Evolutionary conservation across 441 rosid genomes (phyloP).

Genomic region (Brassica balearica): DNA sequence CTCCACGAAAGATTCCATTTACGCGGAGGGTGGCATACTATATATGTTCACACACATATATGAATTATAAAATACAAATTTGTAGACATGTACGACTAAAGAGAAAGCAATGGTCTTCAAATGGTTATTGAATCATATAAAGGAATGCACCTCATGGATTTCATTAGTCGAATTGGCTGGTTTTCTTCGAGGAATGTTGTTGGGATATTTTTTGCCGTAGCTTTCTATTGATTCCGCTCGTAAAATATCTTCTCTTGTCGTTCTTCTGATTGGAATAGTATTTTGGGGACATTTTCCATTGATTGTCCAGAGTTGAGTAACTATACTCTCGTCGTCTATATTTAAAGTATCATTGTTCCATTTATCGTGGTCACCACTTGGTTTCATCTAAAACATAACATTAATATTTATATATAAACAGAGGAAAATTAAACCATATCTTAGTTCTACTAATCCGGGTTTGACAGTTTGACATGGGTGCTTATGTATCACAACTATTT

Average conservation of each 20-base stretch:
- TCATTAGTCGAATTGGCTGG: background rate
- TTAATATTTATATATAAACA: background rate
- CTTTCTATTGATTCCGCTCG: conserved; percentile 32
- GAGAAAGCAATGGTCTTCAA: background rate
- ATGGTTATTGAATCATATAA: background rate
- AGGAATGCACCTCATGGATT: background rate
- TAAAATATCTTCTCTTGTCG: conserved; percentile 48
- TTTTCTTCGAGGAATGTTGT: background rate
- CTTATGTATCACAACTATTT: background rate
- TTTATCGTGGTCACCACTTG: background rate
- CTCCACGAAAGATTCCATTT: conserved; percentile 32
- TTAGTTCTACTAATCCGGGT: background rate
- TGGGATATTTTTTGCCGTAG: background rate
- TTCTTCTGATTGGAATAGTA: conserved; percentile 55
- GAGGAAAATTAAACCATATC: background rate
- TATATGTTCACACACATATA: background rate
- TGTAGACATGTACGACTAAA: background rate
- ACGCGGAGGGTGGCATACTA: background rate
- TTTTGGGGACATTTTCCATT: conserved; percentile 53
- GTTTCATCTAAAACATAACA: conserved; percentile 2
- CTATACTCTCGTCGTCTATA: background rate
- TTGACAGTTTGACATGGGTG: background rate
- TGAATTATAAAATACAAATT: background rate
- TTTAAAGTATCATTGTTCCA: background rate
- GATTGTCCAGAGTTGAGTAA: conserved; percentile 53